Conservation (phyloP, 208 protist genomes). For the Leptomonas pyrrhocoris region DNA sequence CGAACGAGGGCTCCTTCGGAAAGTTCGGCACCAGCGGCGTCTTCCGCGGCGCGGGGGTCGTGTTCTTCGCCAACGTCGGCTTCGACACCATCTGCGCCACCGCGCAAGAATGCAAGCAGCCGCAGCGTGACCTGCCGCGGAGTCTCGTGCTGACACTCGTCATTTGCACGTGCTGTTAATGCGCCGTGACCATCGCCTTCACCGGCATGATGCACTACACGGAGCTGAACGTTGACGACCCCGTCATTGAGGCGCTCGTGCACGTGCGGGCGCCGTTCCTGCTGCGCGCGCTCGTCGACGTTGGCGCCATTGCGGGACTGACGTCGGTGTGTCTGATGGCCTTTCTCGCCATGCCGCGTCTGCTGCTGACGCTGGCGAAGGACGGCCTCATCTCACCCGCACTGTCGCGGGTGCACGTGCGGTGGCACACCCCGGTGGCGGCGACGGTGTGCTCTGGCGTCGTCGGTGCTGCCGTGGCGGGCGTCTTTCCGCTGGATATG, state of each 20-base stretch:
- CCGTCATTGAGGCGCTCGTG: constrained; percentile 16
- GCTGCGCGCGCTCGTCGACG: constrained; percentile 24
- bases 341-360: constrained; percentile 24
- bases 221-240: constrained; percentile 20
- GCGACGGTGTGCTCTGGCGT: constrained; percentile 29
- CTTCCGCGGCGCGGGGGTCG: constrained; percentile 24
- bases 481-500: constrained; percentile 27
- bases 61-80: constrained; percentile 33
- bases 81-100: constrained; percentile 36
- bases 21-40: constrained; percentile 28
- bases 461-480: constrained; percentile 16
- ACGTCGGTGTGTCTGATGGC: constrained; percentile 22
- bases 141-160: constrained; percentile 20
- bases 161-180: constrained; percentile 25
- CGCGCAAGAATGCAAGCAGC: constrained; percentile 28
- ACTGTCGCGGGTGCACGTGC: constrained; percentile 18
- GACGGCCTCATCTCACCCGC: constrained; percentile 16
- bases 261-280: constrained; percentile 16
- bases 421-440: constrained; percentile 24
- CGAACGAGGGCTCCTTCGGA: constrained; percentile 15
- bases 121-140: constrained; percentile 21
- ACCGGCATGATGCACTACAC: constrained; percentile 26
- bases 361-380: constrained; percentile 22
- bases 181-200: constrained; percentile 20
- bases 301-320: constrained; percentile 16